Evolutionary conservation across 768 basidiomycete species (phyloP), one percentile per base, ranked within the genome.

Genomic region (Russula sp.): DNA sequence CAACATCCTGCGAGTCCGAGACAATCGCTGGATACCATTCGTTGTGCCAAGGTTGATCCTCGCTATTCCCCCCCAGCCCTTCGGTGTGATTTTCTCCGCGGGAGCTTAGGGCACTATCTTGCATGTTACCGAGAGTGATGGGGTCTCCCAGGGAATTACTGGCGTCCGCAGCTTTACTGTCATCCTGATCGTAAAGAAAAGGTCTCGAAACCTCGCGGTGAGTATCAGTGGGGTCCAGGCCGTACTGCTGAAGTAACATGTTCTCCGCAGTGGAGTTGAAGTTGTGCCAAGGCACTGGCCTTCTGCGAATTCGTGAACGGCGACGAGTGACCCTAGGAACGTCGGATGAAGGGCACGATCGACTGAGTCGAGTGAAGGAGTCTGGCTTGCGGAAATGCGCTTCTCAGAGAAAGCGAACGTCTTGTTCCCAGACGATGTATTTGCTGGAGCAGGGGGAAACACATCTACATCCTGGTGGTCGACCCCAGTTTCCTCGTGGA

Each of bases 281-380:
- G 18, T 46, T 20, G 14, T 13, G 32, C 55, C 48, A 61, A 30
- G n/a, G 48, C 38, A 9, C 61, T 22, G 64, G 40, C 18, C 55
- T 53, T 50, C 54, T 50, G 48, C 32, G 59, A 67, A 59, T 26
- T 55, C 22, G 58, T 20, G 63, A 55, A 60, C 24, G 49, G 38
- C 10, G 46, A 26, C 34, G 36, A 18, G 34, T n/a, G 28, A 36
- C 36, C 20, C 16, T 16, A 13, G 66, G 53, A 42, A 50, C 13
- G 3, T 52, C 49, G 5, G 44, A n/a, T n/a, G 59, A 56, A 57
- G 59, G 18, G 55, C 64, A 6, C 42, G 49, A 26, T 65, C 64
- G 8, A 61, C 54, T 4, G 49, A 61, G 32, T 61, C 64, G 1
- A 57, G 59, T 30, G 64, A 65, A 65, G 59, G 52, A 44, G 60